Base-by-base conservation (phyloP, 345 rosid genomes). In the Populus euphratica region DNA sequence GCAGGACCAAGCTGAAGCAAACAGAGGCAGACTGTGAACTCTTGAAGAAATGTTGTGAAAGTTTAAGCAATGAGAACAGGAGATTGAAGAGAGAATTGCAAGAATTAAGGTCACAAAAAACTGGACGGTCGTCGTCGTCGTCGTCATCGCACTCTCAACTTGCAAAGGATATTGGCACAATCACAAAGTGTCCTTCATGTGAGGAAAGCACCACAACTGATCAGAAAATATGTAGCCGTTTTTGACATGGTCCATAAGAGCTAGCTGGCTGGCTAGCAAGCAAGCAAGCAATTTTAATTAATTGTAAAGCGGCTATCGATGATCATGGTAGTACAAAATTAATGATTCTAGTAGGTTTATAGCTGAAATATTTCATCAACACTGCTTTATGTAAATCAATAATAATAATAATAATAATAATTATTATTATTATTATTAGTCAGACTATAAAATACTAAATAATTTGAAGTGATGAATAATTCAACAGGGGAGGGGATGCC, bases 1-100 rank as follows among this genome's bases (percentile, higher is more conserved):
- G 62, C 85, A 86, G 91, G 84, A 86, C 86, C 66, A 88, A 88
- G 77, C 77, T 85, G 86, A 88, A 86, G 78, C 89, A 86, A 79
- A 88, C 85, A 0, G 91, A 86, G 41, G 74, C 62, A 50, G 88
- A 88, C 50, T 83, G 83, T n/a, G 85, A 85, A 52, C 67, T 79
- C 44, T 64, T 86, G 85, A 86, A 83, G 69, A 88, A 75, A 78
- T 74, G 83, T 12, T 86, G 89, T 41, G 86, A 88, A 63, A 80
- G 75, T 13, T 75, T 88, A 70, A 85, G 76, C 43, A 69, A 80
- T 1, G 88, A 85, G 70, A 88, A 88, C 76, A 75, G 52, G 61
- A 83, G 85, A 69, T 61, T 88, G 82, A 79, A 82, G 85, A 88
- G 73, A 68, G 87, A 86, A 76, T 16, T 88, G 76, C 82, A 86